Evolutionary conservation across 2,329 filamentous ascomycete species (phyloP).

Genomic region (Alternaria sp.): DNA sequence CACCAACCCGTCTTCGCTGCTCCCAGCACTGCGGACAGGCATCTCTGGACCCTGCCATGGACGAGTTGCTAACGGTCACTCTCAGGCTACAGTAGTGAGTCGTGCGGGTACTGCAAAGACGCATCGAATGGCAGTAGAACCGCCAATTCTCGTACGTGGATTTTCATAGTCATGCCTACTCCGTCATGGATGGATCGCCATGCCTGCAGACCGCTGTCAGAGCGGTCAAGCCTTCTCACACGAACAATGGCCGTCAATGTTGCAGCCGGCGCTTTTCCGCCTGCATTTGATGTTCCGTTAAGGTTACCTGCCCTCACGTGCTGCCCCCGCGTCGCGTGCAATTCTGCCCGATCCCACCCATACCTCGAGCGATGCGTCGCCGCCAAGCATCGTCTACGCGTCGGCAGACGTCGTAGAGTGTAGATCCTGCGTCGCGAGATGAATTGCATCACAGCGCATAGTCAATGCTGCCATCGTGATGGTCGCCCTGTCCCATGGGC

Average conservation of each 20-base stretch:
- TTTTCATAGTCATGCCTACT: conserved; percentile 11
- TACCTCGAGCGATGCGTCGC: conserved; percentile 15
- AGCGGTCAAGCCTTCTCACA: conserved; percentile 14
- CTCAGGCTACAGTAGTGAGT: conserved; percentile 56
- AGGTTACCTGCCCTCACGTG: conserved; percentile 37
- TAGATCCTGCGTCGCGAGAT: neutral
- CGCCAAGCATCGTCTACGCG: conserved; percentile 25
- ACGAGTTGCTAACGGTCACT: conserved; percentile 27
- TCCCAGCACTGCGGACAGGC: conserved; percentile 6
- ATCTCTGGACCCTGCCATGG: conserved; percentile 10
- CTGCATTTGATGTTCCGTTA: conserved; percentile 34
- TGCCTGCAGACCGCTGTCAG: conserved; percentile 26
- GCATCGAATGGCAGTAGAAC: conserved; percentile 55
- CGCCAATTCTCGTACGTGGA: conserved; percentile 57
- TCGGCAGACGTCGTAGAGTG: neutral
- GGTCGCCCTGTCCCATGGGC: neutral
- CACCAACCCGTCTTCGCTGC: conserved; percentile 13
- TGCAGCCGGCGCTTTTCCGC: conserved; percentile 11
- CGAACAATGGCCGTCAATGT: conserved; percentile 7
- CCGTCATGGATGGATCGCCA: conserved; percentile 18
- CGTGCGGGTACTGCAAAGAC: conserved; percentile 60
- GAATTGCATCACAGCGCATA: neutral
- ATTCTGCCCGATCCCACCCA: conserved; percentile 2
- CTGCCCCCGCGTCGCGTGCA: conserved; percentile 24
- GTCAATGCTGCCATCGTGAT: neutral